These are phyloP conservation scores for Trifolium pratense DNA, from an alignment of 306 rosid species.

Conservation along the genomic window DNA sequence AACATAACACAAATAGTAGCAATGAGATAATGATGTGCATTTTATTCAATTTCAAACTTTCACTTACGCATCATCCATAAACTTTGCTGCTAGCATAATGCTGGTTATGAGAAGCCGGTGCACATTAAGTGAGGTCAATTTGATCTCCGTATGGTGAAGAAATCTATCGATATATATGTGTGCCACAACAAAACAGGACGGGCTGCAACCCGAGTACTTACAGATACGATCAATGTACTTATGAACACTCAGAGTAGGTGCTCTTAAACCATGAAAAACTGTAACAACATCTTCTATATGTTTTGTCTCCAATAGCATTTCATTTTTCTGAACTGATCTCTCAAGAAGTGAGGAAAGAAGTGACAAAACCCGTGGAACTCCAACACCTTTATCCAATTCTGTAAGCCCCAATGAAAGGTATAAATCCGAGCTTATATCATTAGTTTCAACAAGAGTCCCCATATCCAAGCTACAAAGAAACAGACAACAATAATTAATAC, in stretches of 20 bases:
- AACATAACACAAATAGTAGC: background rate
- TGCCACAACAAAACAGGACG: conserved; percentile 88
- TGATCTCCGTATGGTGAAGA: conserved; percentile 58
- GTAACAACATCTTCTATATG: conserved; percentile 61
- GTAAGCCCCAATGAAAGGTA: conserved; percentile 73
- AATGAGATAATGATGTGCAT: background rate
- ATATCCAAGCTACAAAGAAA: conserved; percentile 66
- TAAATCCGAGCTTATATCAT: conserved; percentile 56
- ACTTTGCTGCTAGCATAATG: conserved; percentile 91
- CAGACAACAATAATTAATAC: conserved; percentile 16
- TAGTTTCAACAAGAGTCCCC: conserved; percentile 68
- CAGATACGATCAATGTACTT: conserved; percentile 85
- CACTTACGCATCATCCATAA: conserved; percentile 91
- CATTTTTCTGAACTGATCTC: conserved; percentile 72
- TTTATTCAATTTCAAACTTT: conserved; percentile 9
- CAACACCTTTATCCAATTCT: conserved; percentile 58
- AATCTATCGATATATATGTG: conserved; percentile 81
- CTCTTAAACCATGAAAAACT: conserved; percentile 81
- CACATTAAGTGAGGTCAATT: conserved; percentile 78
- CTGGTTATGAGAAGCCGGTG: conserved; percentile 94
- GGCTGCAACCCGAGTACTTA: conserved; percentile 94
- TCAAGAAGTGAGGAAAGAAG: conserved; percentile 83
- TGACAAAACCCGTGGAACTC: conserved; percentile 77
- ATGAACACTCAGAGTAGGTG: conserved; percentile 72
- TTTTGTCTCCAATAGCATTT: conserved; percentile 58